Base-by-base conservation (phyloP, 257 asterid species). In the Sherardia arvensis region DNA sequence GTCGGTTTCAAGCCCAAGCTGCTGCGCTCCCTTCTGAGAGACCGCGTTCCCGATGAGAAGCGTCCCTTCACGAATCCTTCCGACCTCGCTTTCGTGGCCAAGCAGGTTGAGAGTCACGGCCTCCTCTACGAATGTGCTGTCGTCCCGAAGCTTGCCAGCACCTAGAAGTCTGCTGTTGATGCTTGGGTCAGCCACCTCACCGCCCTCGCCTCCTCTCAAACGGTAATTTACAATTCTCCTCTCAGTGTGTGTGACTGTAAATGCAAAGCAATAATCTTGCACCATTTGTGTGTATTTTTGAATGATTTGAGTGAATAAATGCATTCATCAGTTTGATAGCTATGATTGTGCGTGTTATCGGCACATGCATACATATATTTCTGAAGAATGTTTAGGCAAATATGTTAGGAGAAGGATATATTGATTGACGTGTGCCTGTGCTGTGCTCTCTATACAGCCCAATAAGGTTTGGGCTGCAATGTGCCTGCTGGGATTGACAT, bases 401-500 rank as follows among this genome's bases (percentile, higher is more conserved):
- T n/a, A n/a, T n/a, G n/a, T n/a, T n/a, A n/a, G n/a, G n/a, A n/a
- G n/a, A n/a, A n/a, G n/a, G n/a, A n/a, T 67, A 26, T 69, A 69
- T 23, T 60, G 47, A 70, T 53, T 71, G 18, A 60, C n/a, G n/a
- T 69, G 69, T 53, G 65, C 34, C 26, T 64, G n/a, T n/a, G n/a
- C n/a, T n/a, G n/a, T n/a, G 72, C 66, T 62, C 71, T 75, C 53
- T 69, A 53, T 80, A 56, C 78, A 92, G 99, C 87, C 95, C 73
- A 94, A 87, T 72, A 92, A 89, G 76, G 67, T 84, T 65, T 89
- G 91, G 95, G 94, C 91, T 26, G 99, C 95, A 62, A 79, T 87
- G 71, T 87, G 91, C 76, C 81, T 92, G 93, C 89, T 92, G 22
- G 97, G 96, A 64, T 77, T 92, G 79, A 89, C 96, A 59, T 67